Conservation (phyloP, 2,329 filamentous ascomycete species). For the Lojkania enalia region DNA sequence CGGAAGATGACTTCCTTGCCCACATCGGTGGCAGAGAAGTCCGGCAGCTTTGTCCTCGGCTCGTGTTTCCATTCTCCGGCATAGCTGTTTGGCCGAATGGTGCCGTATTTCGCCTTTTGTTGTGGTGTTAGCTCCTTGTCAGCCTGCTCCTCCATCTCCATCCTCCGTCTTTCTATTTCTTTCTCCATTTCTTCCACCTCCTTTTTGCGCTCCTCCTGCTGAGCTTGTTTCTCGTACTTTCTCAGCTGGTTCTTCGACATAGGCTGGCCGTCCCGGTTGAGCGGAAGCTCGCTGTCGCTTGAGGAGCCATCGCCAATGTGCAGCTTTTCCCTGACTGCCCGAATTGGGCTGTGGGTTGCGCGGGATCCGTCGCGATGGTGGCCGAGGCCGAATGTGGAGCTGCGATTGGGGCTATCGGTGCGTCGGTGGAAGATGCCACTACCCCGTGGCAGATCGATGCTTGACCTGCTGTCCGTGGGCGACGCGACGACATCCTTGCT, state of each 20-base stretch:
- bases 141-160: slow-evolving; percentile 53
- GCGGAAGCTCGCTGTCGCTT: slow-evolving; percentile 41
- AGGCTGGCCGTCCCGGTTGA: slow-evolving; percentile 55
- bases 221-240: slow-evolving; percentile 52
- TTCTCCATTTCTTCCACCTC: slow-evolving; percentile 49
- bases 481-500: slow-evolving; percentile 19
- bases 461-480: slow-evolving; percentile 35
- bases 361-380: slow-evolving; percentile 30
- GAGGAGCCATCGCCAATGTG: slow-evolving; percentile 41
- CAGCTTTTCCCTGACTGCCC: slow-evolving; percentile 46
- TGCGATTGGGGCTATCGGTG: slow-evolving; percentile 41
- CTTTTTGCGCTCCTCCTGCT: slow-evolving; percentile 50
- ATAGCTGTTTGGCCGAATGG: slow-evolving; percentile 61
- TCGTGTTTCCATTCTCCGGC: slow-evolving; percentile 55
- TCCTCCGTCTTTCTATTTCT: slow-evolving; percentile 52
- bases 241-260: slow-evolving; percentile 55
- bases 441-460: slow-evolving; percentile 32
- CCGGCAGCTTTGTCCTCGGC: slow-evolving; percentile 53
- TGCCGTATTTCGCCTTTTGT: slow-evolving; percentile 62
- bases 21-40: slow-evolving; percentile 56
- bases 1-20: slow-evolving; percentile 68
- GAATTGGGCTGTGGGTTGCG: slow-evolving; percentile 42
- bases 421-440: slow-evolving; percentile 42
- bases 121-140: slow-evolving; percentile 60
- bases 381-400: slow-evolving; percentile 18